These are phyloP conservation scores for Veloporphyrellus conicus DNA, from an alignment of 1,284 basidiomycete genomes.

Conservation along the genomic window DNA sequence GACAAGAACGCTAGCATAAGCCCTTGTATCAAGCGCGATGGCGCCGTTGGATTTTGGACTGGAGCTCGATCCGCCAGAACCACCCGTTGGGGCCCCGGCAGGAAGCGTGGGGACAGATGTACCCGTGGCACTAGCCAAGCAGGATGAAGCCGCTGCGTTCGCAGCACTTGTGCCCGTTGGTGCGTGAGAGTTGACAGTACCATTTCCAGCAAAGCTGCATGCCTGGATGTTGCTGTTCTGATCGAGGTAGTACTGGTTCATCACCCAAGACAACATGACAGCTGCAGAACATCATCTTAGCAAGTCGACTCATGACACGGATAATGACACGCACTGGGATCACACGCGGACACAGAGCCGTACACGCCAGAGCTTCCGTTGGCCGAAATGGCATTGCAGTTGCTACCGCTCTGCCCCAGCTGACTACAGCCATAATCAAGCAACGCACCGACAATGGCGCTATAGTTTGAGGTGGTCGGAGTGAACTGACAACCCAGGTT, in stretches of 20 bases:
- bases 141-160: slow-evolving; percentile 62
- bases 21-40: slow-evolving; percentile 32
- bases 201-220: slow-evolving; percentile 81
- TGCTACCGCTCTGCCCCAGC: slow-evolving; percentile 57
- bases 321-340: slow-evolving; percentile 52
- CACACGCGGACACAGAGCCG: slow-evolving; percentile 71
- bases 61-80: slow-evolving; percentile 28
- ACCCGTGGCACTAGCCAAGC: slow-evolving; percentile 63
- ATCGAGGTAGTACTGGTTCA: slow-evolving; percentile 75
- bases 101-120: slow-evolving; percentile 65
- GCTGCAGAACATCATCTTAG: slow-evolving; percentile 37
- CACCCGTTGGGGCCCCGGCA: slow-evolving; percentile 22
- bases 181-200: slow-evolving; percentile 62
- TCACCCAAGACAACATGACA: slow-evolving; percentile 78
- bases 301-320: background rate
- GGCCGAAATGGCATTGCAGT: slow-evolving; percentile 66
- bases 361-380: slow-evolving; percentile 75
- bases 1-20: slow-evolving; percentile 41
- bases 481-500: slow-evolving; percentile 72
- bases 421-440: slow-evolving; percentile 68
- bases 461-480: slow-evolving; percentile 58
- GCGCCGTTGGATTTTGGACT: slow-evolving; percentile 18
- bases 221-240: slow-evolving; percentile 55
- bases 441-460: slow-evolving; percentile 64
- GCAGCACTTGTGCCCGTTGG: slow-evolving; percentile 53